Evolutionary conservation across 768 basidiomycete genomes (phyloP).

Genomic region (Mycena floridula): DNA sequence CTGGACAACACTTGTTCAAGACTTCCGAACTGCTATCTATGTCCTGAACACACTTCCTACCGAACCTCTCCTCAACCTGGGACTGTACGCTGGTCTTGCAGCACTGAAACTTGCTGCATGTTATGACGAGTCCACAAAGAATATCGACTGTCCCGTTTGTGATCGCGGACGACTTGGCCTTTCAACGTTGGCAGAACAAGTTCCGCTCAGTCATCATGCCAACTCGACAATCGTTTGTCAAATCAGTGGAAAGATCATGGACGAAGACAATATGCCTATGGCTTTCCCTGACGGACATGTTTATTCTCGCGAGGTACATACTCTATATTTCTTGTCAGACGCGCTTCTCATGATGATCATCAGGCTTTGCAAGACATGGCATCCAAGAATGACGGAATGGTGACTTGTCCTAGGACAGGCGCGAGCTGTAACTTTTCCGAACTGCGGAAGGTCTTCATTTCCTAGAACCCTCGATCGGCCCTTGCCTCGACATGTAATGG

Average conservation of each 20-base stretch:
- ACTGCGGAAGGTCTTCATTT: slow-evolving; percentile 87
- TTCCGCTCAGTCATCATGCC: slow-evolving; percentile 89
- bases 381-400: slow-evolving; percentile 64
- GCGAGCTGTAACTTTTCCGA: slow-evolving; percentile 52
- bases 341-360: slow-evolving; percentile 2
- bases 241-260: slow-evolving; percentile 90
- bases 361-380: slow-evolving; percentile 90
- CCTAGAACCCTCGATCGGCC: slow-evolving; percentile 47
- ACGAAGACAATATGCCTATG: slow-evolving; percentile 90
- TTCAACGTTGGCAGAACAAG: slow-evolving; percentile 72
- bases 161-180: slow-evolving; percentile 51
- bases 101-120: slow-evolving; percentile 88
- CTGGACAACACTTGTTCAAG: slow-evolving; percentile 68
- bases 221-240: slow-evolving; percentile 95
- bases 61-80: slow-evolving; percentile 80
- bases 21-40: slow-evolving; percentile 85
- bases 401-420: slow-evolving; percentile 80
- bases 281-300: slow-evolving; percentile 88
- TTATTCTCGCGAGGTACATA: slow-evolving; percentile 83
- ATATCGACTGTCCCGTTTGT: slow-evolving; percentile 90
- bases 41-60: slow-evolving; percentile 82
- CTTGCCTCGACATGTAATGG: too few species aligned
- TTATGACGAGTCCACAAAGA: slow-evolving; percentile 54
- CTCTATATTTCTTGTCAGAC: not conserved
- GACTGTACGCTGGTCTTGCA: slow-evolving; percentile 87